Evolutionary conservation across 495 filamentous ascomycete species (phyloP).

Genomic region (Aspergillus mulundensis): DNA sequence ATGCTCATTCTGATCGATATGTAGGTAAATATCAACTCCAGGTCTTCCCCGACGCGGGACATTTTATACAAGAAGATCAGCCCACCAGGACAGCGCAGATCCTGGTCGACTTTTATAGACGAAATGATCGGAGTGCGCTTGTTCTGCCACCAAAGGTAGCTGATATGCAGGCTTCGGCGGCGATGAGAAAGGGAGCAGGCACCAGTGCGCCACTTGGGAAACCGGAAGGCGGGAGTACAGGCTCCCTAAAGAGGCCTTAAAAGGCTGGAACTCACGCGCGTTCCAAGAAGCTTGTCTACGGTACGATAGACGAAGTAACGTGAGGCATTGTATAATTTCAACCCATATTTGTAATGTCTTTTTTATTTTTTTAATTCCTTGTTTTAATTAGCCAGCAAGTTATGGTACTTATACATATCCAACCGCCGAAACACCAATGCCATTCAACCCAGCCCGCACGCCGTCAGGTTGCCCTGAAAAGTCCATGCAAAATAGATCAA

Average conservation of each 20-base stretch:
- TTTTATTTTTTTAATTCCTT: neutral
- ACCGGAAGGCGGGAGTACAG: neutral
- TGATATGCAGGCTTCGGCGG: slow-evolving; percentile 49
- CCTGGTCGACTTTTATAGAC: slow-evolving; percentile 82
- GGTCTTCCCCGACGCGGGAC: slow-evolving; percentile 90
- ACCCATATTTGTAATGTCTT: neutral
- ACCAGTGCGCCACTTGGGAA: slow-evolving; percentile 4
- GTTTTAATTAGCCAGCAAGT: neutral
- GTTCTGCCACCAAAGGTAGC: slow-evolving; percentile 88
- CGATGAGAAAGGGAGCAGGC: slow-evolving; percentile 37
- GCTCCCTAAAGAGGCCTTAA: slow-evolving; percentile 6
- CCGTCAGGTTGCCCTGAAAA: slow-evolving; percentile 5
- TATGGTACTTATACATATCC: slow-evolving; percentile 4
- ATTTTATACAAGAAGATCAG: slow-evolving; percentile 94
- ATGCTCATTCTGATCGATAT: neutral
- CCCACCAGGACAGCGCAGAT: slow-evolving; percentile 80
- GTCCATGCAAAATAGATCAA: neutral
- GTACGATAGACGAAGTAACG: neutral
- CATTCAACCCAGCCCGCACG: slow-evolving; percentile 11
- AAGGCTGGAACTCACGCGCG: neutral
- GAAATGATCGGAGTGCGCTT: slow-evolving; percentile 80
- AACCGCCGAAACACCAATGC: slow-evolving; percentile 2
- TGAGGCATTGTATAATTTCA: neutral
- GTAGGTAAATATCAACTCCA: slow-evolving; percentile 91
- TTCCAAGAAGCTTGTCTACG: neutral